phyloP scores from a whole-genome alignment of 2,329 filamentous ascomycete genomes.

The Arthroderma sp. region DNA sequence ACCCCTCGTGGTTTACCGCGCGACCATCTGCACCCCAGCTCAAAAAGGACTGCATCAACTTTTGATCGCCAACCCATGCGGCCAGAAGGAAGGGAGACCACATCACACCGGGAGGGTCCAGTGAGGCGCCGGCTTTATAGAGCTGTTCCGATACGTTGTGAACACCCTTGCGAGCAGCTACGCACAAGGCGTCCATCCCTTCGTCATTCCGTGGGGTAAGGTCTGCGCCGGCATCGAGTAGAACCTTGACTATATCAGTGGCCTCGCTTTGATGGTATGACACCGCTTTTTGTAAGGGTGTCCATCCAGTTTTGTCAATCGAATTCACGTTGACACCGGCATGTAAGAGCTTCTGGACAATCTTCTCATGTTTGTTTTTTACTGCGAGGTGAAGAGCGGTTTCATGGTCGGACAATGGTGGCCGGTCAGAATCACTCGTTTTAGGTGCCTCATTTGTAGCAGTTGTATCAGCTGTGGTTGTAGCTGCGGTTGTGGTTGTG shows the following conservation, averaged over 20 bases:
- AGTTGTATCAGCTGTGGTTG: too few relatives aligned
- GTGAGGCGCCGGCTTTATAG: neutral
- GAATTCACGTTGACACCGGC: neutral
- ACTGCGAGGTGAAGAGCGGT: constrained; percentile 1
- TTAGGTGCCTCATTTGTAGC: too few relatives aligned
- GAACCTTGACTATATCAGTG: neutral
- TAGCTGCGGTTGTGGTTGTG: too few relatives aligned
- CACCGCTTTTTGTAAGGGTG: neutral
- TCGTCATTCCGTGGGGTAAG: neutral
- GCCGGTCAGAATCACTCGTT: neutral
- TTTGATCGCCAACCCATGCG: neutral
- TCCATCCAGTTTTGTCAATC: neutral
- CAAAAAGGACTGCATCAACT: constrained; percentile 1
- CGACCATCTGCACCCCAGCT: constrained; percentile 1
- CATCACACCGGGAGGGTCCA: constrained; percentile 1
- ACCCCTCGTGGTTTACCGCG: neutral
- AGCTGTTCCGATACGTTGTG: neutral
- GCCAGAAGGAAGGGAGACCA: constrained; percentile 1
- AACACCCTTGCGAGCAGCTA: neutral
- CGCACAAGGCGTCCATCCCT: neutral
- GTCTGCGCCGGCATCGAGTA: neutral
- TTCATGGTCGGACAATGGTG: neutral
- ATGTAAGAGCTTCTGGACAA: neutral
- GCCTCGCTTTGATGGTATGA: neutral
- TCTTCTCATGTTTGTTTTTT: constrained; percentile 1